Percentiles rank a stretch among this genome's conserved stretches.
Evolutionary conservation across 371 early-diverging fungal genomes (phyloP).

Genomic region (Parasitella parasitica): DNA sequence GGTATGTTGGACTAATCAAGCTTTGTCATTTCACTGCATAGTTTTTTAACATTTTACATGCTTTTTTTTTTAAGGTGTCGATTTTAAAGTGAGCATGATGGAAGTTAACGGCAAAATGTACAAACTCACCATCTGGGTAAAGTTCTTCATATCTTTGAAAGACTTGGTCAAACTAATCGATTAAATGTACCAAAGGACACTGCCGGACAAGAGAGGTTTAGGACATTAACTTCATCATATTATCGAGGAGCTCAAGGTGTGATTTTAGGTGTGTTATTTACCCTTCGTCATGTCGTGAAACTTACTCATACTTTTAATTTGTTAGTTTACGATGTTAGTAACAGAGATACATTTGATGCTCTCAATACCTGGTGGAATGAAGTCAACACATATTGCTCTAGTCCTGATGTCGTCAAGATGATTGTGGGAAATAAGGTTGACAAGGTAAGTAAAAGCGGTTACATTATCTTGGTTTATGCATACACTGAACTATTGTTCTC

Average conservation of each 20-base stretch:
- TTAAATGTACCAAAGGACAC: slow-evolving; percentile 84
- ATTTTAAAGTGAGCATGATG: slow-evolving; percentile 98
- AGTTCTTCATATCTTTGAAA: neutral
- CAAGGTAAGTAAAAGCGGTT: no score
- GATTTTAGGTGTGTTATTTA: slow-evolving; percentile 61
- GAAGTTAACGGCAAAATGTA: slow-evolving; percentile 87
- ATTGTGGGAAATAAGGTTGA: slow-evolving; percentile 98
- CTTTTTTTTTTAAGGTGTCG: slow-evolving; percentile 86
- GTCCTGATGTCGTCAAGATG: slow-evolving; percentile 89
- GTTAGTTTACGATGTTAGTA: slow-evolving; percentile 97
- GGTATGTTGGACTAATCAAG: slow-evolving; percentile 45
- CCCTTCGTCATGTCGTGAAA: neutral
- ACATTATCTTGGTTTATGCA: no score
- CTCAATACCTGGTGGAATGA: slow-evolving; percentile 94
- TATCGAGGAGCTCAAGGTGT: slow-evolving; percentile 99
- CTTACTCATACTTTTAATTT: neutral
- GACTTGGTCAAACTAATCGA: neutral
- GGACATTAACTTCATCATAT: slow-evolving; percentile 99
- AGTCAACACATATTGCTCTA: slow-evolving; percentile 89
- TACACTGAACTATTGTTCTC: neutral
- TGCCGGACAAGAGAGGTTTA: slow-evolving; percentile 99
- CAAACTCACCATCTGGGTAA: slow-evolving; percentile 98
- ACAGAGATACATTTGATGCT: slow-evolving; percentile 89
- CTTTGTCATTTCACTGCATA: neutral
- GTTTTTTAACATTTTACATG: neutral